Evolutionary conservation across 495 filamentous ascomycete species (phyloP).

Genomic region (Eremomyces bilateralis): DNA sequence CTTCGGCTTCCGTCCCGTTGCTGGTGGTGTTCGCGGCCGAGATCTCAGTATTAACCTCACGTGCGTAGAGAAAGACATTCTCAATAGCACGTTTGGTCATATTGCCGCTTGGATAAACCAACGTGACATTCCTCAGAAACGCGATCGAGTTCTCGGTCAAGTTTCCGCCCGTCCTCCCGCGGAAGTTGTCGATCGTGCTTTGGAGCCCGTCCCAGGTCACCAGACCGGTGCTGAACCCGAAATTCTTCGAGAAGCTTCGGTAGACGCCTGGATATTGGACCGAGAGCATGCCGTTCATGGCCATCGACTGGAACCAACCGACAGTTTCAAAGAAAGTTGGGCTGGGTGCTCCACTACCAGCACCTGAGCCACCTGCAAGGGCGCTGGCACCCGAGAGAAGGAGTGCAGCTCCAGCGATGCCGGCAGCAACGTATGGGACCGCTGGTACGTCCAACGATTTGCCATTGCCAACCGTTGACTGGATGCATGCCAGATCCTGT

Average conservation of each 20-base stretch:
- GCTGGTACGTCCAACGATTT: conserved; percentile 54
- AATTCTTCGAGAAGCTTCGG: conserved; percentile 73
- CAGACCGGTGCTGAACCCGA: conserved; percentile 74
- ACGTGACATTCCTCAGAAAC: conserved; percentile 49
- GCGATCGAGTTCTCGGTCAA: conserved; percentile 56
- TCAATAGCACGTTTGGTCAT: conserved; percentile 33
- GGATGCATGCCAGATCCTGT: conserved; percentile 54
- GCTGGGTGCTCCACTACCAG: conserved; percentile 45
- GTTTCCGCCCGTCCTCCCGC: conserved; percentile 62
- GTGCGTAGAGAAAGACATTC: conserved; percentile 26
- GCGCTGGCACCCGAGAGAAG: conserved; percentile 53
- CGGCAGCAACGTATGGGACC: conserved; percentile 67
- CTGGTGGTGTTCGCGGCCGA: conserved; percentile 4
- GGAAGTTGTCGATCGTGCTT: conserved; percentile 66
- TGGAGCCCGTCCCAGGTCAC: conserved; percentile 68
- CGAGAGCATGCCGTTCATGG: conserved; percentile 88
- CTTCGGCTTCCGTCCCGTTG: conserved; percentile 16
- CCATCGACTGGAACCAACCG: conserved; percentile 79
- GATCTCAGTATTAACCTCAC: conserved; percentile 29
- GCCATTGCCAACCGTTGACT: conserved; percentile 66
- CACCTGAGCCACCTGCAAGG: conserved; percentile 34
- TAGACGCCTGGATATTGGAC: conserved; percentile 75
- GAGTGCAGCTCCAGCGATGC: conserved; percentile 71
- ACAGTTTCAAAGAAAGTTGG: conserved; percentile 76
- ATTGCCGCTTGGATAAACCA: conserved; percentile 33